Evolutionary conservation across 148 eudicot genomes (phyloP), one percentile per base, ranked within the genome.

Genomic region (Vaccinium myrtillus): DNA sequence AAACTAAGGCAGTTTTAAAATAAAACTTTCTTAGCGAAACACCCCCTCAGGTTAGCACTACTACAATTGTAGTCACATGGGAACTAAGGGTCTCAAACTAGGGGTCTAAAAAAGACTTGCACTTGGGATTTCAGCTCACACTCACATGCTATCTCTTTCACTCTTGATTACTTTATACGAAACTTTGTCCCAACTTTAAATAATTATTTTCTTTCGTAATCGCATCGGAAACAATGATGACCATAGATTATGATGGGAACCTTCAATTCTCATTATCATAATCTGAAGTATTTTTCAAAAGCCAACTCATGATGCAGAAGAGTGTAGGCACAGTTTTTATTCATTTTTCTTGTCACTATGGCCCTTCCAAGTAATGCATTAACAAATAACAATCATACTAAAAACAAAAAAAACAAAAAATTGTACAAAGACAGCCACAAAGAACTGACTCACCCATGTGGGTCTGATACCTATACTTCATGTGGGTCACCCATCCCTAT

Each of bases 401-500:
- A 27, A 51, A 49, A 78, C 50, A 63, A 63, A n/a, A 83, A 76
- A 85, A 71, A 16, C n/a, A n/a, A n/a, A n/a, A n/a, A n/a, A n/a
- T n/a, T 30, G 59, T 56, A 75, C 83, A 75, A 3, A n/a, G 55
- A 21, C 43, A 11, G 54, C 4, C 69, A 13, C 63, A 15, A 59
- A 16, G 10, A 58, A 30, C 63, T 30, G 74, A 15, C 83, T 23
- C 46, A 55, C 81, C 55, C 89, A 84, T 86, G 88, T 83, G 80
- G 75, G 82, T 48, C 88, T 78, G 83, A 39, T 80, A 36, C 36
- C 30, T n/a, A n/a, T 58, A 58, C 84, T 54, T 4, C 90, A 84
- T 85, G 88, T 85, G 80, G 67, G 85, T 36, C 88, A 84, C 91
- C 25, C 91, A 86, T 87, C 86, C 83, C 90, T 39, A 87, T 43